Evolutionary conservation across 345 rosid species (phyloP).

Genomic region (Jatropha curcas): DNA sequence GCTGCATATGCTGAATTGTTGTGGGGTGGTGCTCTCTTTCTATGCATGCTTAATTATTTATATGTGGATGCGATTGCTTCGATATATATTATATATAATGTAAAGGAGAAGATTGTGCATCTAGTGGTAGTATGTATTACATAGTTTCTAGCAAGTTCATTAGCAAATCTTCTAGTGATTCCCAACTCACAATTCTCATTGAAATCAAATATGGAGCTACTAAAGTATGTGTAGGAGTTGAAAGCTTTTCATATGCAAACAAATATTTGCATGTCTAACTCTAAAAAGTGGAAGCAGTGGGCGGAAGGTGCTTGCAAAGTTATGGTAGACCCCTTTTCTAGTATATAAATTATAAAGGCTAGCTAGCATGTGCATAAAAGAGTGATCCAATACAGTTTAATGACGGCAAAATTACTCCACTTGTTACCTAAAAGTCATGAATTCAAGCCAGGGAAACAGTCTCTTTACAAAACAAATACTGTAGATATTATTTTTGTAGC

Average conservation of each 20-base stretch:
- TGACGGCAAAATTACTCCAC: no score
- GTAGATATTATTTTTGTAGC: no score
- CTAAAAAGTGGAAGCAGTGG: background rate
- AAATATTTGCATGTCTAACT: background rate
- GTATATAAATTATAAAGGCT: no score
- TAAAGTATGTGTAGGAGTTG: no score
- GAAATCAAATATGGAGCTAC: no score
- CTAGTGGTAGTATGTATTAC: background rate
- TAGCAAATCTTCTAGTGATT: background rate
- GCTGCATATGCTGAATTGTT: slow-evolving; percentile 26
- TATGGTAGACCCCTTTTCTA: no score
- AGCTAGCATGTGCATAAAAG: no score
- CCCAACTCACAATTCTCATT: background rate
- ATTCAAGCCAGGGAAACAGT: no score
- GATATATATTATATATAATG: background rate
- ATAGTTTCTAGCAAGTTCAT: slow-evolving; percentile 2
- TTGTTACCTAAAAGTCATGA: no score
- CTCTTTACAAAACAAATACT: no score
- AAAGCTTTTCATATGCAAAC: no score
- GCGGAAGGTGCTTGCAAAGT: background rate
- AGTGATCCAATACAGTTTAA: no score
- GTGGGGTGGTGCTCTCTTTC: slow-evolving; percentile 2
- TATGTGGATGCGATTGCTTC: background rate
- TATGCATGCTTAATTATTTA: background rate
- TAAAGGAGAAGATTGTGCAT: background rate